Evolutionary conservation across 225 moss, liverwort and hornwort species (phyloP), one percentile per base, ranked within the genome.

Genomic region (Physcomitrellopsis africana): DNA sequence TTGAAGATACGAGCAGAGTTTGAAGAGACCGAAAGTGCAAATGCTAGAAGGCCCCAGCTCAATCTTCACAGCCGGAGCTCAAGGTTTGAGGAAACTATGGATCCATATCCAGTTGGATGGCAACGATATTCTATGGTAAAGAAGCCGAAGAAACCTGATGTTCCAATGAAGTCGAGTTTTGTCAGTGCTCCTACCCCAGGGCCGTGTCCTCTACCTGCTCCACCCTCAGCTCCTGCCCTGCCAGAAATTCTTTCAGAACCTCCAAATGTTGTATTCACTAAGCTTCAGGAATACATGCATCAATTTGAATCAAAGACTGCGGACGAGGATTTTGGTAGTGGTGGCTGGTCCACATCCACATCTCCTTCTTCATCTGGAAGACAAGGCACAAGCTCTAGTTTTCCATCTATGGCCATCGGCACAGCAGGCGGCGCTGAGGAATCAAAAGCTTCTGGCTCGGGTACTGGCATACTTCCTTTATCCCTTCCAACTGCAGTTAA

Each of bases 101-200:
- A 81, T 60, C 81, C 81, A 18, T 81, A 81, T 18, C 81, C 81
- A 60, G 52, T 81, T 23, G 76, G 76, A 52, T 81, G 81, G 76
- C 76, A 81, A 15, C 65, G 53, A 68, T 17, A 19, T 14, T 73
- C 73, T 24, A 17, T 49, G 23, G 17, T 29, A 13, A 71, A 67
- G 11, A 81, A 76, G 60, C 23, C 72, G 4, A 65, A 72, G 56
- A 78, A 17, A 65, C 57, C 78, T 6, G 67, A 77, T 61, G 76
- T 18, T 26, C 81, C 81, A 52, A 46, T 60, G n/a, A 81, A 67
- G 60, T 77, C 81, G 67, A 81, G 72, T 67, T 81, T 70, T 72
- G 29, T 77, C 58, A 81, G 65, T 29, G 72, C 72, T 60, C 81
- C 81, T 11, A 66, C 29, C 23, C 81, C 81, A 10, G 76, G 72